Evolutionary conservation across 73 alveolate species (phyloP).

Genomic region (Effrenium voratum): DNA sequence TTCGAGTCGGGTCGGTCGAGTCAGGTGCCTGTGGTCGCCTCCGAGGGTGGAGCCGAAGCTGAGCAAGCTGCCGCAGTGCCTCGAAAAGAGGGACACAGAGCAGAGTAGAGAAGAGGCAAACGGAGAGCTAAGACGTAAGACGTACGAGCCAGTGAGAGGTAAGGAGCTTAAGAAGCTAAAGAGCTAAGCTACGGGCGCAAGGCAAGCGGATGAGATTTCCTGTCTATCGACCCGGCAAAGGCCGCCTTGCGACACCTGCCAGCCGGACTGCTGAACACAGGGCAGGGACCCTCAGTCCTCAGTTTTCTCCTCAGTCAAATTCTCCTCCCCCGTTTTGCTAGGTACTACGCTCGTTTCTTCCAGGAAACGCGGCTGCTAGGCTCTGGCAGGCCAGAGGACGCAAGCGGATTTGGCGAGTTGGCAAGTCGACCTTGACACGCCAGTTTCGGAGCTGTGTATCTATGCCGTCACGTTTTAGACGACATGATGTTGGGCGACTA

Average conservation of each 20-base stretch:
- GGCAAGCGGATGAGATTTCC: no score
- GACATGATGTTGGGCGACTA: constrained; percentile 94
- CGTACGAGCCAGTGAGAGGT: no score
- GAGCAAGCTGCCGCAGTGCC: constrained; percentile 64
- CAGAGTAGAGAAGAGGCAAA: neutral
- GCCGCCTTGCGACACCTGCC: constrained; percentile 84
- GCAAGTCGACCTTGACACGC: neutral
- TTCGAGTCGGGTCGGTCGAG: neutral
- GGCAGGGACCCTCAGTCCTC: neutral
- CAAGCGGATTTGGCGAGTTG: neutral
- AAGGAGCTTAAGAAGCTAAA: no score
- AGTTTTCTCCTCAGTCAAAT: neutral
- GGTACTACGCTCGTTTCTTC: constrained; percentile 67
- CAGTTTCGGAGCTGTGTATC: constrained; percentile 88
- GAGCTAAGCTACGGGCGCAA: no score
- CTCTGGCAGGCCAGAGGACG: constrained; percentile 61
- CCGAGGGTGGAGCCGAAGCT: constrained; percentile 80
- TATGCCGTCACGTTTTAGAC: constrained; percentile 77
- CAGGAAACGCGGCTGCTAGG: constrained; percentile 61
- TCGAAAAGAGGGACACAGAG: neutral
- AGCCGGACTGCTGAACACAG: constrained; percentile 75
- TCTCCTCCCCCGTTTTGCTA: neutral
- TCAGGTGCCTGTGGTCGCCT: constrained; percentile 70
- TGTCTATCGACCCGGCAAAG: neutral
- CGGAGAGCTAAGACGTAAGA: neutral